Evolutionary conservation across 805 yeast genomes (phyloP).

Genomic region (Metschnikowia cerradonensis): DNA sequence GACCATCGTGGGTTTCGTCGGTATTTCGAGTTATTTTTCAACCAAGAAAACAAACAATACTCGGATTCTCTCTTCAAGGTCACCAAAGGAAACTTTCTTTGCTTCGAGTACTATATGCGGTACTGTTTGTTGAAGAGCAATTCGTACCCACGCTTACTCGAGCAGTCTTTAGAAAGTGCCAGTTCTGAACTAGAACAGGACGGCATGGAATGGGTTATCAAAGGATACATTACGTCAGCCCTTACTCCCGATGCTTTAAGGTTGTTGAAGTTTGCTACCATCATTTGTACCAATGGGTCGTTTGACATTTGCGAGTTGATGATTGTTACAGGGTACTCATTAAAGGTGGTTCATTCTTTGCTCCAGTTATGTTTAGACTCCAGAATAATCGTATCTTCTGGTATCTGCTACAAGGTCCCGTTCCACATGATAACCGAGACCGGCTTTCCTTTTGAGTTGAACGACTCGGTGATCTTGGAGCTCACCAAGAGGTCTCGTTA

Average conservation of each 20-base stretch:
- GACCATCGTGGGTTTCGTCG: constrained; percentile 4
- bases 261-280: constrained; percentile 39
- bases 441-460: constrained; percentile 26
- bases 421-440: constrained; percentile 32
- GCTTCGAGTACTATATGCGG: constrained; percentile 13
- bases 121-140: constrained; percentile 4
- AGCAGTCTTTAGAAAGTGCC: background rate
- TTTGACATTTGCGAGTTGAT: constrained; percentile 38
- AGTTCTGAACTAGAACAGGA: background rate
- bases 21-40: constrained; percentile 6
- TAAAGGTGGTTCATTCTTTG: constrained; percentile 28
- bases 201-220: constrained; percentile 20
- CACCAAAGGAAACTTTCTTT: constrained; percentile 19
- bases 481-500: constrained; percentile 35
- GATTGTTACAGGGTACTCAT: constrained; percentile 32
- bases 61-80: constrained; percentile 7
- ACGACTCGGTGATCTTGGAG: constrained; percentile 28
- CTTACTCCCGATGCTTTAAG: constrained; percentile 16
- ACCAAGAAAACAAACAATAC: background rate
- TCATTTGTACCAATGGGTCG: constrained; percentile 33
- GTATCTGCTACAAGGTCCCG: constrained; percentile 46
- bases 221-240: constrained; percentile 18
- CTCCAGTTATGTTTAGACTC: constrained; percentile 31
- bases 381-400: constrained; percentile 34
- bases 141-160: background rate